These are phyloP conservation scores for Pichia eremophila DNA, from an alignment of 805 yeast genomes.

Conservation along the genomic window DNA sequence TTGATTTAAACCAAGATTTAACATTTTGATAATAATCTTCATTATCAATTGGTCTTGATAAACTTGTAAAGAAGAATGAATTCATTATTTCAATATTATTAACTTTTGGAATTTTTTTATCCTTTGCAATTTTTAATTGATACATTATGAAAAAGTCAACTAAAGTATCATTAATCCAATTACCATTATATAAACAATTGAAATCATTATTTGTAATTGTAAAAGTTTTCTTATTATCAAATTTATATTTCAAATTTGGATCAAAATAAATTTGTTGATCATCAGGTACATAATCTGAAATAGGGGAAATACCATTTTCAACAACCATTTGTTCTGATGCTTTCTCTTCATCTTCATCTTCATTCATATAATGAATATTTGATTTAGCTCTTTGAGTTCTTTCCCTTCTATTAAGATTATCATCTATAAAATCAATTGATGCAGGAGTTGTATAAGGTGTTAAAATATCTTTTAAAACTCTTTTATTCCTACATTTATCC, in stretches of 20 bases:
- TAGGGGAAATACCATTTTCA: constrained; percentile 17
- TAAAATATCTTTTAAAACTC: neutral
- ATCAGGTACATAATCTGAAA: constrained; percentile 24
- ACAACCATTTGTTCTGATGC: constrained; percentile 33
- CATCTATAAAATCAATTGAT: neutral
- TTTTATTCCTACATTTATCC: neutral
- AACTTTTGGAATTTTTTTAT: constrained; percentile 21
- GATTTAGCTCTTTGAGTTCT: constrained; percentile 4
- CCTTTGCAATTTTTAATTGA: constrained; percentile 31
- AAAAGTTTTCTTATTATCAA: constrained; percentile 45
- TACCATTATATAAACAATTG: constrained; percentile 65
- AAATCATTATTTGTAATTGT: constrained; percentile 63
- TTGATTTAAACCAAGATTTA: constrained; percentile 67
- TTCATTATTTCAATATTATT: constrained; percentile 50
- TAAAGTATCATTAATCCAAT: constrained; percentile 84
- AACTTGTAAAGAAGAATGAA: constrained; percentile 72
- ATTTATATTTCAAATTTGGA: constrained; percentile 37
- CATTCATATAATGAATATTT: constrained; percentile 5
- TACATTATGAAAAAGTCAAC: constrained; percentile 76
- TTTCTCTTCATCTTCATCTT: constrained; percentile 5
- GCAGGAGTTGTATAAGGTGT: neutral
- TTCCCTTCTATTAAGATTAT: neutral
- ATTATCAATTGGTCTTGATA: constrained; percentile 27
- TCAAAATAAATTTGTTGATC: constrained; percentile 23
- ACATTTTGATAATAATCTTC: constrained; percentile 49